Conservation (phyloP, 2,329 filamentous ascomycete species). For the Fusarium lateritium region DNA sequence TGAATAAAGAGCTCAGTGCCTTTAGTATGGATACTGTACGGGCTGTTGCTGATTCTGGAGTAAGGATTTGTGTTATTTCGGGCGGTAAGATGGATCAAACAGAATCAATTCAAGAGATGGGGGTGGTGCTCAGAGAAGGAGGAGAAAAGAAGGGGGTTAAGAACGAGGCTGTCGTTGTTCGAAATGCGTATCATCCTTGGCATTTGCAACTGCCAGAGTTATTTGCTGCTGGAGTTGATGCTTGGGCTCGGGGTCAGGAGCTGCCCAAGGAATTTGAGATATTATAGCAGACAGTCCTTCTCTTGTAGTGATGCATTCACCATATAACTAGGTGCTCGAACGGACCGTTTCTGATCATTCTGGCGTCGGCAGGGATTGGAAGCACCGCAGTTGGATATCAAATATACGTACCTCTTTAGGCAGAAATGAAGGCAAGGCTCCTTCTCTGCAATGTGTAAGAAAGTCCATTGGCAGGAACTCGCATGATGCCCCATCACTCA, state of each 20-base stretch:
- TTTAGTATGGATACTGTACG: conserved; percentile 14
- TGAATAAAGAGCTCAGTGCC: conserved; percentile 7
- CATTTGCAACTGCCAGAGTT: conserved; percentile 33
- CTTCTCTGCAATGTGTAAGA: neutral
- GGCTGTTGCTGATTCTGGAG: conserved; percentile 13
- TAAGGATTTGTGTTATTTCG: conserved; percentile 28
- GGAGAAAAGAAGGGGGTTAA: neutral
- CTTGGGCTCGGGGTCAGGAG: conserved; percentile 11
- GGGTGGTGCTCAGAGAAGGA: neutral
- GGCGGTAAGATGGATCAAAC: conserved; percentile 37
- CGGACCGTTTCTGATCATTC: too few species aligned
- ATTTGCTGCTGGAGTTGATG: conserved; percentile 27
- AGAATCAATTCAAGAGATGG: conserved; percentile 19
- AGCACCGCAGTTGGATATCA: neutral
- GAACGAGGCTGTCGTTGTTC: conserved; percentile 33
- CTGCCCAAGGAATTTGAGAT: conserved; percentile 17
- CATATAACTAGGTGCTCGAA: too few species aligned
- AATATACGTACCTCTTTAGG: neutral
- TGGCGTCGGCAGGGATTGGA: neutral
- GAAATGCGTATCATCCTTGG: conserved; percentile 31
- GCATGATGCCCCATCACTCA: neutral
- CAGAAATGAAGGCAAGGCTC: neutral
- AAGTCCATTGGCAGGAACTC: neutral
- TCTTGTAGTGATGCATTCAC: too few species aligned
- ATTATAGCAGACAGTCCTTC: neutral